Evolutionary conservation across 305 asterid genomes (phyloP).

Genomic region (Fraxinus xanthoxyloides): DNA sequence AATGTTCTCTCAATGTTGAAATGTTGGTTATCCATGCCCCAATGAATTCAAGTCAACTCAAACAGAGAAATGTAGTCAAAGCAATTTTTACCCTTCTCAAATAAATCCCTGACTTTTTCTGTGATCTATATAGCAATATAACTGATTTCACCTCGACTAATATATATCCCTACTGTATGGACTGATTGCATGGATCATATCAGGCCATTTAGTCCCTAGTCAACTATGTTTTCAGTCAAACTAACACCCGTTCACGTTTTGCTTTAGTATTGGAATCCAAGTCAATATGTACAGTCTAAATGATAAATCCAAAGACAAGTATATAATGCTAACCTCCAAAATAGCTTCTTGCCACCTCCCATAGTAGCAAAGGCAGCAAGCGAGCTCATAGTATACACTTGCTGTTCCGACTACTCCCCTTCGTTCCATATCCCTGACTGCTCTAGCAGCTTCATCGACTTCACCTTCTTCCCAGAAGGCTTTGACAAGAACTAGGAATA

Average conservation of each 20-base stretch:
- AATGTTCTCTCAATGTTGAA: background rate
- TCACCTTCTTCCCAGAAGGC: constrained; percentile 85
- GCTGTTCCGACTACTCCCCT: constrained; percentile 79
- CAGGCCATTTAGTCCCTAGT: background rate
- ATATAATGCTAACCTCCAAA: constrained; percentile 53
- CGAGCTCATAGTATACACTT: constrained; percentile 84
- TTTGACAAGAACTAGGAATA: constrained; percentile 72
- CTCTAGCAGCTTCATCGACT: constrained; percentile 73
- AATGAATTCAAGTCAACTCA: background rate
- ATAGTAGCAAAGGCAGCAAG: constrained; percentile 92
- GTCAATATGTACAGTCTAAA: background rate
- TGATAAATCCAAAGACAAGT: constrained; percentile 8
- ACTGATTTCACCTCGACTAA: background rate
- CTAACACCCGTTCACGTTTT: background rate
- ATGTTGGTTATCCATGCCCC: background rate
- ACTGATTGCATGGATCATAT: background rate
- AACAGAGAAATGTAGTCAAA: background rate
- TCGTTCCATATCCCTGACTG: constrained; percentile 88
- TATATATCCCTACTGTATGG: background rate
- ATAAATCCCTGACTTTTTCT: background rate
- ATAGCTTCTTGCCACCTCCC: constrained; percentile 83
- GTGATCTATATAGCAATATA: background rate
- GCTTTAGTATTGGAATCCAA: constrained; percentile 17
- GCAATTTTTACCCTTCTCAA: background rate
- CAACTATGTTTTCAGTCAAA: background rate